Conservation (phyloP, 2,329 filamentous ascomycete species). For the Calonectria hongkongensis region DNA sequence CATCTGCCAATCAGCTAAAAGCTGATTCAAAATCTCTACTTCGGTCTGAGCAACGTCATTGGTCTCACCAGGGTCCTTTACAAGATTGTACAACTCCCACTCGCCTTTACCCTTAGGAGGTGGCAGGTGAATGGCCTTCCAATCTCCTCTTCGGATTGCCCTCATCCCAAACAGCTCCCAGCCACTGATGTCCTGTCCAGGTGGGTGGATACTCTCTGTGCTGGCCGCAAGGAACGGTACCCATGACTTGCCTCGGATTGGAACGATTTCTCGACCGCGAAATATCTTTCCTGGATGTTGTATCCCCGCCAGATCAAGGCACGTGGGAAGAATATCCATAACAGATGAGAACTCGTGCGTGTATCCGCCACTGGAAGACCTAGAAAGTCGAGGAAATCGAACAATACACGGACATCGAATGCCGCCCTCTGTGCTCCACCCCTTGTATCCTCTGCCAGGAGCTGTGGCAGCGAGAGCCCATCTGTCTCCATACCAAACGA, state of each 20-base stretch:
- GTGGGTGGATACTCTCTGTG: neutral
- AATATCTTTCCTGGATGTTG: neutral
- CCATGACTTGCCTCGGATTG: slow-evolving; percentile 1
- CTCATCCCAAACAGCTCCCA: slow-evolving; percentile 73
- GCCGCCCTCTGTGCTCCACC: neutral
- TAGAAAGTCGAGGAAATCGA: neutral
- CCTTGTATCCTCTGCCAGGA: neutral
- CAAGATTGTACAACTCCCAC: slow-evolving; percentile 41
- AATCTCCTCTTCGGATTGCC: slow-evolving; percentile 72
- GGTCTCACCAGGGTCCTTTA: slow-evolving; percentile 33
- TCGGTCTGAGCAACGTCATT: slow-evolving; percentile 26
- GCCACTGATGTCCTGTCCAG: slow-evolving; percentile 60
- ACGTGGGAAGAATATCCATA: slow-evolving; percentile 4
- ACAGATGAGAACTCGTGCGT: neutral
- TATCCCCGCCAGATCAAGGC: neutral
- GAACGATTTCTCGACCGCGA: neutral
- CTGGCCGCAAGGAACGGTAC: neutral
- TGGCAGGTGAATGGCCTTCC: slow-evolving; percentile 74
- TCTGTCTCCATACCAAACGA: slow-evolving; percentile 15
- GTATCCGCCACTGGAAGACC: neutral
- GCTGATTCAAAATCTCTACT: slow-evolving; percentile 16
- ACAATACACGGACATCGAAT: slow-evolving; percentile 9
- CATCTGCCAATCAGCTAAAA: slow-evolving; percentile 38
- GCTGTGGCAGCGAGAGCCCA: slow-evolving; percentile 3
- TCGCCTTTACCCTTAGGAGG: slow-evolving; percentile 28